Base-by-base conservation (phyloP, 495 filamentous ascomycete species). In the Hypoxylon fragiforme region DNA sequence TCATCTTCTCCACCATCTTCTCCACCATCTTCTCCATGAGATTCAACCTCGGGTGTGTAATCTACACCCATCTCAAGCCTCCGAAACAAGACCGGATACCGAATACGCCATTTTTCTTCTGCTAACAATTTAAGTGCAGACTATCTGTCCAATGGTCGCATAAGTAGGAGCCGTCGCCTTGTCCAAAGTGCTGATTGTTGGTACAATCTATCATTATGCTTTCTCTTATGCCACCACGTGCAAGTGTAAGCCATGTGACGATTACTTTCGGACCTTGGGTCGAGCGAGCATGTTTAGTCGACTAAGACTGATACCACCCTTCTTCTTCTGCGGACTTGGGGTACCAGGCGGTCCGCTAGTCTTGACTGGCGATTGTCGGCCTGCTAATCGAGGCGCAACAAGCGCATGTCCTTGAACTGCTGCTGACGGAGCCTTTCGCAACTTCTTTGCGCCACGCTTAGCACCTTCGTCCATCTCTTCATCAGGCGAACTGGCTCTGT, bases 271-370 rank as follows among this genome's bases (percentile, higher is more conserved):
- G 42, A 63, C 52, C 69, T 82, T 82, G 1, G 80, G 80, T 37
- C 72, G 64, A 28, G 80, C 70, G 8, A 82, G 71, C 77, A 79
- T 76, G 39, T 80, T 74, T 37, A 82, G 56, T 51, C 80, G 60
- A 55, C 74, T 79, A 15, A 81, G 54, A 35, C 69, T 80, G 22
- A 81, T 47, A 13, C 69, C 64, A 7, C 62, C 65, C 55, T 63
- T 69, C 74, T 78, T 78, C 70, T 79, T 81, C 26, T 68, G 70
- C 4, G 76, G 70, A 48, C 71, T 75, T 1, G 72, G 66, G 9
- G 72, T 70, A 5, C 21, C 54, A 39, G 53, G 13, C 28, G 41
- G 9, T 58, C 9, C 35, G 11, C 43, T n/a, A 2, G 39, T 74
- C 55, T 69, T 73, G 24, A 35, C 31, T n/a, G 64, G 41, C 7